Conservation (phyloP, 495 filamentous ascomycete species). For the Neurospora discreta region DNA sequence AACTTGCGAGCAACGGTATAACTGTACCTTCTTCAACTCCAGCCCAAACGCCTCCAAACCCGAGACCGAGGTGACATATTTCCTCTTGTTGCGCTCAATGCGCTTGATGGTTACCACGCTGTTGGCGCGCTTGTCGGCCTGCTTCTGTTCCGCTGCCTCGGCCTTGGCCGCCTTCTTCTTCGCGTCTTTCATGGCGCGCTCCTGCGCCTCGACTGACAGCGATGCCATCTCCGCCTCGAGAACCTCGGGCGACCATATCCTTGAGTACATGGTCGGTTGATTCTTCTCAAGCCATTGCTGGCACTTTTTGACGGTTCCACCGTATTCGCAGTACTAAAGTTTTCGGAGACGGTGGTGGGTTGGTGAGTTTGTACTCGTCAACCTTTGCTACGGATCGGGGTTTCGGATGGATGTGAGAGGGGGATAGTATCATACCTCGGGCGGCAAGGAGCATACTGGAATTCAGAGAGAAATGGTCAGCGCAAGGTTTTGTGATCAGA, state of each 20-base stretch:
- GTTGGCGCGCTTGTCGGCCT: slow-evolving; percentile 61
- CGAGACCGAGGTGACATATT: slow-evolving; percentile 82
- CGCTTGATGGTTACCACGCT: slow-evolving; percentile 87
- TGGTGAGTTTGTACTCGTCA: neutral
- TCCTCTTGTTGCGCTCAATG: slow-evolving; percentile 94
- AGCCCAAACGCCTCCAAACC: slow-evolving; percentile 84
- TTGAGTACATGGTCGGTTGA: slow-evolving; percentile 59
- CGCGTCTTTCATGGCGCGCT: slow-evolving; percentile 87
- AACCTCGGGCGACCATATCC: slow-evolving; percentile 79
- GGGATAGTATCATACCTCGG: slow-evolving; percentile 57
- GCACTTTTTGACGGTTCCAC: slow-evolving; percentile 95
- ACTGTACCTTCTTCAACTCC: slow-evolving; percentile 73
- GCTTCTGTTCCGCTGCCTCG: slow-evolving; percentile 66
- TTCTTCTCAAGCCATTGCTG: slow-evolving; percentile 83
- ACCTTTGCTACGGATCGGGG: neutral
- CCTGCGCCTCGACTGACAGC: slow-evolving; percentile 78
- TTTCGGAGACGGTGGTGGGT: neutral
- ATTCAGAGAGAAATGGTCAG: neutral
- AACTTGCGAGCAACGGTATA: too few species aligned
- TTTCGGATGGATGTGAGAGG: neutral
- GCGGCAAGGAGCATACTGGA: slow-evolving; percentile 82
- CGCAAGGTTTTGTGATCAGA: slow-evolving; percentile 5
- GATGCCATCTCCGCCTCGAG: slow-evolving; percentile 69
- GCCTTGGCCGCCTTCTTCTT: slow-evolving; percentile 85
- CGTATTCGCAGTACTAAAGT: slow-evolving; percentile 93